phyloP scores from a whole-genome alignment of 805 yeast species.

The Wickerhamomyces chaumierensis region DNA sequence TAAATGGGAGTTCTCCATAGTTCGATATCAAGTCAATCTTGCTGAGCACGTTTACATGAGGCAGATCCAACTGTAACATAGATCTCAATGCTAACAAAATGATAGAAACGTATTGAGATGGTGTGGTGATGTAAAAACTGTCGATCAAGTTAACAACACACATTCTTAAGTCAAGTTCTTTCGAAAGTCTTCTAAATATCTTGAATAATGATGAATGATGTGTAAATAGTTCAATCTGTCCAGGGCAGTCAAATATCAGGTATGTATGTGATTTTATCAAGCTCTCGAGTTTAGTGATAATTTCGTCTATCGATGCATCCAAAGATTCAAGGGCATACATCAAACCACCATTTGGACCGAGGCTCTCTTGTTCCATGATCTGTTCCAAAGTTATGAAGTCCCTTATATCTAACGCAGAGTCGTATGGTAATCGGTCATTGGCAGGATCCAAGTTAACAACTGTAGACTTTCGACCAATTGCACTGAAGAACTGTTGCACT shows the following conservation, averaged over 20 bases:
- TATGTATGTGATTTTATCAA: conserved; percentile 47
- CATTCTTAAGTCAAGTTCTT: conserved; percentile 54
- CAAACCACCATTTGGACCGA: conserved; percentile 87
- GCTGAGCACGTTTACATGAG: conserved; percentile 86
- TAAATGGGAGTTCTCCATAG: conserved; percentile 76
- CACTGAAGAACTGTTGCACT: conserved; percentile 81
- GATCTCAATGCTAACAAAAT: conserved; percentile 73
- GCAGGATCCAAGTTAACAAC: conserved; percentile 90
- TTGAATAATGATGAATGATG: conserved; percentile 65
- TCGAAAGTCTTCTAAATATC: conserved; percentile 56
- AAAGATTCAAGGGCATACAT: conserved; percentile 73
- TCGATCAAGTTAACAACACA: conserved; percentile 85
- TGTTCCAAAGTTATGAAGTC: conserved; percentile 70
- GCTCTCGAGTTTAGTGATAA: conserved; percentile 43
- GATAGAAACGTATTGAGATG: conserved; percentile 81
- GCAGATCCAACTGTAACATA: conserved; percentile 86
- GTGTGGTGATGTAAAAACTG: conserved; percentile 68
- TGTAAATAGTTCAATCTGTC: conserved; percentile 92
- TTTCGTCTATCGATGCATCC: conserved; percentile 45
- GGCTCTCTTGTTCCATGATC: conserved; percentile 55
- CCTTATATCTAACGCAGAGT: conserved; percentile 67
- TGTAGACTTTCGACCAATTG: conserved; percentile 85
- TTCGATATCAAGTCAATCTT: conserved; percentile 74
- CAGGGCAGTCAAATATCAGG: conserved; percentile 82
- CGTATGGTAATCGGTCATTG: conserved; percentile 60